Evolutionary conservation across 2,329 filamentous ascomycete genomes (phyloP), one percentile per base, ranked within the genome.

Genomic region (Helotiales sp.): DNA sequence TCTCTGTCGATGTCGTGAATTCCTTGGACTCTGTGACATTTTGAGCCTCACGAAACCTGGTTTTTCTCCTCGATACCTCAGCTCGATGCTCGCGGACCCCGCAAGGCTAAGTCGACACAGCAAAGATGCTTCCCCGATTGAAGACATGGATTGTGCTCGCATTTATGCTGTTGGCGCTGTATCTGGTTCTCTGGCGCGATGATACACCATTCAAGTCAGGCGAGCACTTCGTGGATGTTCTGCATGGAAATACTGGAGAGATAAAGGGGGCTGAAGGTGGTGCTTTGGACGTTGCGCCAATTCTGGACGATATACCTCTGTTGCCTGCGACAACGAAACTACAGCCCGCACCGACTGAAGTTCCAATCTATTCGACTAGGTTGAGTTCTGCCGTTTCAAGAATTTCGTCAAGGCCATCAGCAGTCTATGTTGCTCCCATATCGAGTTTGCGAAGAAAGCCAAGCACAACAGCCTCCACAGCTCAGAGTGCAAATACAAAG

Each of bases 61-160:
- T n/a, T n/a, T n/a, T 30, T 7, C n/a, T 34, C 30, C 15, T 55
- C 0, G n/a, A 17, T 55, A 55, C 30, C 30, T 55, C 17, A 30
- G 30, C 26, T 22, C 30, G 30, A 13, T 55, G n/a, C 28, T 34
- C 5, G 28, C 24, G 30, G 5, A 55, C 17, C 17, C 52, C 22
- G 52, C 52, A 55, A 55, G 52, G 52, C 52, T 55, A 34, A 8
- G 28, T 17, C n/a, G 13, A 22, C 10, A 55, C 34, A n/a, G 37
- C 34, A 11, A 65, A 37, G 11, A 71, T 71, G 69, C 64, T 57
- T 28, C 63, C 52, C n/a, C 64, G 66, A 50, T 63, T 67, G 20
- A 67, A 61, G 34, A 45, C 67, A 40, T 40, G 54, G 15, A 32
- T 59, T 2, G 65, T 65, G 8, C 43, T 69, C 10, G 63, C 65